Evolutionary conservation across 352 stramenopile genomes (phyloP), one percentile per base, ranked within the genome.

Genomic region (Pelagophyceae sp.): DNA sequence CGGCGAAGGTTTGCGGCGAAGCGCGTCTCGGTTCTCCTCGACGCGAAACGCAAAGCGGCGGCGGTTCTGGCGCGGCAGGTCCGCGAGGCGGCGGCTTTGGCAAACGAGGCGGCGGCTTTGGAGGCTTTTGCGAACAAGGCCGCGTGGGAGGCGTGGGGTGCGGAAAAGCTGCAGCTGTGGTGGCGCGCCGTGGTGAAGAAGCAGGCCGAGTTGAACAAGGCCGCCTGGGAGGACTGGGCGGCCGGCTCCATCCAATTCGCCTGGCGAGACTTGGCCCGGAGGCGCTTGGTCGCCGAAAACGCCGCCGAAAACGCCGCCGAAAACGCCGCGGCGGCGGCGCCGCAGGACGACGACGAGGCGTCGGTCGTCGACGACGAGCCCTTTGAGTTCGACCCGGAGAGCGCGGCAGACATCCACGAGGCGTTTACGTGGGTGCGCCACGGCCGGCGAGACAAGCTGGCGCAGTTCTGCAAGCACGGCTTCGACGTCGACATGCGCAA

Each of bases 401-500:
- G 58, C 38, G 11, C 31, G 35, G 20, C 51, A 11, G 67, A 74
- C 38, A 37, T 74, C 6, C 15, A 51, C 35, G 15, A 31, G 67
- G 17, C 31, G 15, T 74, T 74, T 54, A 50, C 20, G 33, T 51
- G 6, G 17, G 67, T 58, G 23, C 67, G 67, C 35, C 67, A 74
- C 27, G 67, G 67, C 29, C 33, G 67, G 23, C 33, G 67, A 11
- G 67, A 74, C 29, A 58, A 50, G 33, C 33, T 74, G 15, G 3
- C 5, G 2, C 25, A 74, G 67, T 74, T 35, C 67, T 58, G 35
- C 35, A 19, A 51, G 67, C 1, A n/a, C 17, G 67, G 67, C 38
- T 74, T 74, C 67, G 67, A 74, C 67, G 67, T 74, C 15, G 38
- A 74, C 38, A 17, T 74, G 6, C 67, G 67, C 2, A 74, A 74